Conservation (phyloP, 2,329 filamentous ascomycete genomes). For the Venturia effusa region DNA sequence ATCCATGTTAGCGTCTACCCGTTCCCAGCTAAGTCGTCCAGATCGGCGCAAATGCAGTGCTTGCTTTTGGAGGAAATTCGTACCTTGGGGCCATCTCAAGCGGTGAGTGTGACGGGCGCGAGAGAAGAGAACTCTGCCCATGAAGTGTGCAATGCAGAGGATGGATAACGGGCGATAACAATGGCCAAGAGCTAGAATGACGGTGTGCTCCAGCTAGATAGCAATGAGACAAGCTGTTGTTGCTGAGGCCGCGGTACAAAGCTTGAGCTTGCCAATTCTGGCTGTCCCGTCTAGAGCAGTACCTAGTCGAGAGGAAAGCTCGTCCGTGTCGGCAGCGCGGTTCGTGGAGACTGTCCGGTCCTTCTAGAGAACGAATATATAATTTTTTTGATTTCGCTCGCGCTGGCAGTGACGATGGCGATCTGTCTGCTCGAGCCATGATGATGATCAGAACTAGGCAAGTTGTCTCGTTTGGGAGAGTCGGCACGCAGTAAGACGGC, state of each 20-base stretch:
- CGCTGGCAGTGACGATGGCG: neutral
- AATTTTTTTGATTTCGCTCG: neutral
- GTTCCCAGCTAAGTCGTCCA: neutral
- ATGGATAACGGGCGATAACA: neutral
- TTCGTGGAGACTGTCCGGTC: neutral
- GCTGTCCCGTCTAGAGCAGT: neutral
- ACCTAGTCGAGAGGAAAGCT: neutral
- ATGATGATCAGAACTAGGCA: slow-evolving; percentile 2
- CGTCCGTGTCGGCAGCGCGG: neutral
- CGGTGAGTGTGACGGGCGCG: slow-evolving; percentile 2
- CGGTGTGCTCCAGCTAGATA: neutral
- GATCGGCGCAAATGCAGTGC: neutral
- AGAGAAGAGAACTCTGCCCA: slow-evolving; percentile 6
- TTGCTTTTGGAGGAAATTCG: neutral
- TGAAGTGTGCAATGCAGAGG: neutral
- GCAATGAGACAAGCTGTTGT: neutral
- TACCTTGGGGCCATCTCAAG: slow-evolving; percentile 12
- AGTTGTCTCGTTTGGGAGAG: neutral
- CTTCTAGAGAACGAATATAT: neutral
- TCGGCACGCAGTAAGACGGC: neutral
- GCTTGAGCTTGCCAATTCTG: neutral
- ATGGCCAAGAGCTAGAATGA: neutral
- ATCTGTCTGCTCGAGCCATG: slow-evolving; percentile 6
- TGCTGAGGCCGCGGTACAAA: neutral
- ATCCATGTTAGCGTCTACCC: neutral